phyloP scores from a whole-genome alignment of 352 stramenopile species.

The Phytophthora sojae region DNA sequence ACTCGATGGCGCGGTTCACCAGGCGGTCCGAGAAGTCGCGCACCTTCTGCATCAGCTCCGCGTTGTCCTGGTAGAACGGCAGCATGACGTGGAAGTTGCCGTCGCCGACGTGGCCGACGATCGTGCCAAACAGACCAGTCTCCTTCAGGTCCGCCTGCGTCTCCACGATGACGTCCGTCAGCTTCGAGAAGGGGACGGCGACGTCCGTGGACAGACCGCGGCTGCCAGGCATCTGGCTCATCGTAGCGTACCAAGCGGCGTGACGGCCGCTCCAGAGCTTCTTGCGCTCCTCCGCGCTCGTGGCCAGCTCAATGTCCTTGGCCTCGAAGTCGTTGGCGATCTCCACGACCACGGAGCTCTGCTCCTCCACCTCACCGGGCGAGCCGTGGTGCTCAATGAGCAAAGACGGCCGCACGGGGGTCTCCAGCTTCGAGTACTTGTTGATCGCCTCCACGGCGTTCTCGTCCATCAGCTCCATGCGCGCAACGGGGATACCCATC shows the following conservation, averaged over 20 bases:
- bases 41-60: constrained; percentile 87
- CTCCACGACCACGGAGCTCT: constrained; percentile 85
- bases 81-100: constrained; percentile 99
- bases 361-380: constrained; percentile 83
- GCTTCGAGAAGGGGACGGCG: constrained; percentile 95
- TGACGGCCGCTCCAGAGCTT: constrained; percentile 88
- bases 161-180: constrained; percentile 94
- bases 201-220: constrained; percentile 95
- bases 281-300: constrained; percentile 75
- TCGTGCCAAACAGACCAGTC: constrained; percentile 90
- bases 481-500: constrained; percentile 88
- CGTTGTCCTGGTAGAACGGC: constrained; percentile 88
- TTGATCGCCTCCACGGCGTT: constrained; percentile 82
- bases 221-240: constrained; percentile 84
- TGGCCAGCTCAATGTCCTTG: constrained; percentile 83
- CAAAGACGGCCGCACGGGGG: constrained; percentile 88
- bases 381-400: constrained; percentile 96
- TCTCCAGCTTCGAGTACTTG: constrained; percentile 87
- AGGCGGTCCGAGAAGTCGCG: constrained; percentile 90
- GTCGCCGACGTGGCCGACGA: constrained; percentile 94
- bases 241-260: constrained; percentile 86
- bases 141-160: constrained; percentile 93
- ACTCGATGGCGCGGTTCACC: constrained; percentile 83
- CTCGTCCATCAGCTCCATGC: constrained; percentile 91
- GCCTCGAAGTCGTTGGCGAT: constrained; percentile 90